Evolutionary conservation across 306 rosid species (phyloP).

Genomic region (Glycyrrhiza uralensis): DNA sequence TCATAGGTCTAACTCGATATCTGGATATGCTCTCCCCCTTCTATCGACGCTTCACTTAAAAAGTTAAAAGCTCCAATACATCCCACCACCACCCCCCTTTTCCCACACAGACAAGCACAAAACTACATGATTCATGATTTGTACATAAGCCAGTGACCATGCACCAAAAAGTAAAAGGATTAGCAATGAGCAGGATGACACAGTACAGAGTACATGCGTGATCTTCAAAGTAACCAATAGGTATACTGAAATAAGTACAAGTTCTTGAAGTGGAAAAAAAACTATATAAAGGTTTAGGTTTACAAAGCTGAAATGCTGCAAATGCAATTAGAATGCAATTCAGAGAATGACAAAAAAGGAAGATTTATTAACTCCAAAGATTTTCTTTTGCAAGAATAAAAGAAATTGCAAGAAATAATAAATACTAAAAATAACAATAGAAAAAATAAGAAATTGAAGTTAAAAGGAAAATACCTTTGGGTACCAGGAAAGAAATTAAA

Average conservation of each 20-base stretch:
- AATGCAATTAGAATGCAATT: constrained; percentile 1
- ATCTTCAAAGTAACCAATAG: constrained; percentile 3
- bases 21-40: background rate
- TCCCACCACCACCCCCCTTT: no score
- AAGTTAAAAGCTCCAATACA: background rate
- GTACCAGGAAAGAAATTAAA: constrained; percentile 88
- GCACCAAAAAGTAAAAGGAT: constrained; percentile 6
- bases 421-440: background rate
- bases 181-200: background rate
- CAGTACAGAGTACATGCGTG: background rate
- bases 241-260: background rate
- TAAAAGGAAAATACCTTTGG: constrained; percentile 52
- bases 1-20: background rate
- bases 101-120: background rate
- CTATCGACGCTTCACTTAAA: background rate
- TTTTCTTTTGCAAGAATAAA: background rate
- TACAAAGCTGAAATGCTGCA: background rate
- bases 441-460: background rate
- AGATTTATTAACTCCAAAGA: background rate
- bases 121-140: constrained; percentile 8
- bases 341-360: background rate
- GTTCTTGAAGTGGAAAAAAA: background rate
- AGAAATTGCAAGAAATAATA: background rate
- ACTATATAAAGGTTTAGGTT: constrained; percentile 13
- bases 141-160: background rate